Evolutionary conservation across 345 rosid species (phyloP), one percentile per base, ranked within the genome.

Genomic region (Eucalyptus pumila): DNA sequence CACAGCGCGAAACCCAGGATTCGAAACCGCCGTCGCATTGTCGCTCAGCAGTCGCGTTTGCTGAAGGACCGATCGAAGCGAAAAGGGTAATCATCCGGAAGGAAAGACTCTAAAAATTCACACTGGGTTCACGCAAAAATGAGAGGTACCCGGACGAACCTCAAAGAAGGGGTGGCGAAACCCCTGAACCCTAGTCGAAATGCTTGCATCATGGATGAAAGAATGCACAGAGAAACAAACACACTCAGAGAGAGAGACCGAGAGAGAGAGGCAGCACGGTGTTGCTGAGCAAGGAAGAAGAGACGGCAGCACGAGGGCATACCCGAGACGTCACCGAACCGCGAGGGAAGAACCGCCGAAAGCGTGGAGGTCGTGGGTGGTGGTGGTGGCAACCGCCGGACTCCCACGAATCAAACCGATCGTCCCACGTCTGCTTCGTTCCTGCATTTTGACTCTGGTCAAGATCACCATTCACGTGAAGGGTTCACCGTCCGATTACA

Each of bases 161-260:
- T 67, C 86, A 17, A 83, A 47, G 86, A 44, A 37, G 89, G 87
- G 88, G 51, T 72, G 44, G 88, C 30, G 90, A 93, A 91, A 91
- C 80, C 87, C 72, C 89, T 92, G 67, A 93, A 90, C 89, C 94
- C 93, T 51, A 94, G 88, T 48, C 87, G 93, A 91, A 93, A 90
- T 24, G 93, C 94, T 86, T 89, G 91, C 87, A 86, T 91, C 94
- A 93, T 91, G 54, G 90, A 92, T 76, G 58, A 67, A 67, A 80
- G 58, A 47, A 50, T 86, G 37, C 67, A 62, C 16, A 67, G 72
- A 49, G 60, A 27, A 9, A 48, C n/a, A 27, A 11, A 48, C 32
- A 89, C 60, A 24, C 47, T 51, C 85, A 47, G 69, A 50, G 60
- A 86, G 87, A 30, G 16, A 44, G 69, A n/a, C n/a, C n/a, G n/a